Base-by-base conservation (phyloP, 1,284 basidiomycete genomes). In the Volvariella volvacea region DNA sequence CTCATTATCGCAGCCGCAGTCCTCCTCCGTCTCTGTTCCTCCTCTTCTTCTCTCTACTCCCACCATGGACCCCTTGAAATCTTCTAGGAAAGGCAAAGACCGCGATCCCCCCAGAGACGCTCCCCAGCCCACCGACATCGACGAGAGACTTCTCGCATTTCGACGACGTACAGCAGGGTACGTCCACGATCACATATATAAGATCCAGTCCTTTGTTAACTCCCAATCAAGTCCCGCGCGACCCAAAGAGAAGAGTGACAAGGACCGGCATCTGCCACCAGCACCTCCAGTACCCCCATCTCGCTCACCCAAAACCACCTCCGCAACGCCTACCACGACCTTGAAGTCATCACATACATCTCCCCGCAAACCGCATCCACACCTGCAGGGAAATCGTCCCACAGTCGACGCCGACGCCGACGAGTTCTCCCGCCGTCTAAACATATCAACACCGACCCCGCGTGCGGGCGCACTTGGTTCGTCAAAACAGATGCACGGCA, bases 401-500 rank as follows among this genome's bases (percentile, higher is more conserved):
- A 8, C 19, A 4, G 4, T 36, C 8, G 74, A 80, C 37, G 72
- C 78, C 7, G 78, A 80, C 55, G 69, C 75, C 32, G 84, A 83
- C 54, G 81, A 83, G 38, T 87, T 87, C 56, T 80, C 76, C 22
- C 75, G 84, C 17, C 70, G 75, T 30, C 73, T 87, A 53, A 80
- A 75, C 57, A 81, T 84, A 25, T 80, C 83, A 1, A 65, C 70
- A 1, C 71, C 78, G 41, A 66, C 73, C n/a, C 55, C 63, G 68
- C 37, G 63, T 65, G 40, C 61, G 63, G 33, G 51, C 58, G 37
- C 63, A 15, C 6, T 61, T 32, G 44, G 52, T 34, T 38, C 56
- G 42, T 49, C 55, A 20, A 65, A 59, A 43, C 56, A 56, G 15
- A 52, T 50, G 20, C 56, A 59, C 21, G 51, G 62, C 34, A 84